A percentile compares a stretch with the other conserved stretches of the same genome.
Evolutionary conservation across 306 rosid genomes (phyloP).

Genomic region (Cicer yamashitae): DNA sequence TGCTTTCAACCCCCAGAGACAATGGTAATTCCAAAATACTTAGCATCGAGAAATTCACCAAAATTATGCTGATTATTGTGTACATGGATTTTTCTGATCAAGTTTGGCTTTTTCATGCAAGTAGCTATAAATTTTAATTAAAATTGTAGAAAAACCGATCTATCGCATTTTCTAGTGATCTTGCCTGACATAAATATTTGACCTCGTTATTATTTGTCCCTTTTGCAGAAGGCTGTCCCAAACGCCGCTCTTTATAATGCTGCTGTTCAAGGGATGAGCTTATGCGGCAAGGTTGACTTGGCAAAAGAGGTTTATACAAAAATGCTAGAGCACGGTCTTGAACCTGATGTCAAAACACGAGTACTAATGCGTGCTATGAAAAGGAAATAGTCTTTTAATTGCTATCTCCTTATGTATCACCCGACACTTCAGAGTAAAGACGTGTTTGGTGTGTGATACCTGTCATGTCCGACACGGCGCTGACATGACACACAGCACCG

Average conservation of each 20-base stretch:
- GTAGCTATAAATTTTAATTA: constrained; percentile 9
- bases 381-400: constrained; percentile 39
- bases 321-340: constrained; percentile 64
- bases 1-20: neutral
- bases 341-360: constrained; percentile 78
- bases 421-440: no score
- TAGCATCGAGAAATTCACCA: constrained; percentile 2
- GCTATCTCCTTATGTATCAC: neutral
- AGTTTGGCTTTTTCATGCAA: constrained; percentile 4
- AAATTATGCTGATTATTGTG: constrained; percentile 15
- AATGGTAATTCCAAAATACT: neutral
- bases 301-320: constrained; percentile 66
- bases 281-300: constrained; percentile 57
- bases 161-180: constrained; percentile 9
- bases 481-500: no score
- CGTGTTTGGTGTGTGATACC: no score
- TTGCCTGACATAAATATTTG: constrained; percentile 30
- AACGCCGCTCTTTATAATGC: constrained; percentile 73
- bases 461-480: no score
- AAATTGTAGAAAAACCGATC: neutral
- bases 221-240: constrained; percentile 57
- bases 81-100: constrained; percentile 14
- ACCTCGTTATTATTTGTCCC: constrained; percentile 33
- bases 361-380: constrained; percentile 61
- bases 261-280: constrained; percentile 83